Conservation (phyloP, 1,139 yeast genomes). For the Geotrichum cucujoidarum region DNA sequence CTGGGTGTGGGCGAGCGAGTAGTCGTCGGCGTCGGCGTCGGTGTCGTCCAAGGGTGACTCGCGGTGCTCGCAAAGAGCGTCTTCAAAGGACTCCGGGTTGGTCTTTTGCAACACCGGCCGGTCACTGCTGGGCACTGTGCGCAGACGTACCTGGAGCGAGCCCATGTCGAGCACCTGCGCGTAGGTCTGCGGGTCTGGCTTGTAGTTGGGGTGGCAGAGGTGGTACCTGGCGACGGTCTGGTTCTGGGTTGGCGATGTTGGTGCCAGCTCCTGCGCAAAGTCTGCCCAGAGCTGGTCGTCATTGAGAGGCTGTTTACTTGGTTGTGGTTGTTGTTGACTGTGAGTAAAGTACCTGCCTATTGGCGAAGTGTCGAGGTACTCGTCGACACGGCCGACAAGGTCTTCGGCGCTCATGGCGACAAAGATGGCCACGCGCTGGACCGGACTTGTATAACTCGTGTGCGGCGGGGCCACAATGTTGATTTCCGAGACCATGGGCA, state of each 20-base stretch:
- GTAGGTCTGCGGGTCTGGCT: slow-evolving; percentile 6
- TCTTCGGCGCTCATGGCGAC: slow-evolving; percentile 15
- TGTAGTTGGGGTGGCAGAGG: slow-evolving; percentile 15
- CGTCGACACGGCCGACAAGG: slow-evolving; percentile 14
- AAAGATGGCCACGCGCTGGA: slow-evolving; percentile 21
- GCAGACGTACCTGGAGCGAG: slow-evolving; percentile 1
- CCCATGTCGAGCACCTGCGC: slow-evolving; percentile 13
- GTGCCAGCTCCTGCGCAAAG: slow-evolving; percentile 7
- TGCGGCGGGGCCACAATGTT: slow-evolving; percentile 22
- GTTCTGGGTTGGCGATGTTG: not conserved
- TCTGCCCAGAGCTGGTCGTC: not conserved
- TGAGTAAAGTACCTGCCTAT: slow-evolving; percentile 14
- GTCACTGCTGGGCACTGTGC: not conserved
- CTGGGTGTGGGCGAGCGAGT: not conserved
- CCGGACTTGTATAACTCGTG: slow-evolving; percentile 21
- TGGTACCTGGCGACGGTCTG: slow-evolving; percentile 7
- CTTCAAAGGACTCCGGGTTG: not conserved
- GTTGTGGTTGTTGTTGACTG: slow-evolving; percentile 1
- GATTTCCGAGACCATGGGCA: slow-evolving; percentile 18
- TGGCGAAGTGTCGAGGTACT: slow-evolving; percentile 14
- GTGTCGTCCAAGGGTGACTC: not conserved
- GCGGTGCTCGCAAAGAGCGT: not conserved
- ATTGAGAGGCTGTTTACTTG: not conserved
- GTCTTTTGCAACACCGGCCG: not conserved
- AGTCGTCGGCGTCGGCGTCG: not conserved